Evolutionary conservation across 23 red algal genomes (phyloP), one percentile per base, ranked within the genome.

Genomic region (Agarophyton chilense): DNA sequence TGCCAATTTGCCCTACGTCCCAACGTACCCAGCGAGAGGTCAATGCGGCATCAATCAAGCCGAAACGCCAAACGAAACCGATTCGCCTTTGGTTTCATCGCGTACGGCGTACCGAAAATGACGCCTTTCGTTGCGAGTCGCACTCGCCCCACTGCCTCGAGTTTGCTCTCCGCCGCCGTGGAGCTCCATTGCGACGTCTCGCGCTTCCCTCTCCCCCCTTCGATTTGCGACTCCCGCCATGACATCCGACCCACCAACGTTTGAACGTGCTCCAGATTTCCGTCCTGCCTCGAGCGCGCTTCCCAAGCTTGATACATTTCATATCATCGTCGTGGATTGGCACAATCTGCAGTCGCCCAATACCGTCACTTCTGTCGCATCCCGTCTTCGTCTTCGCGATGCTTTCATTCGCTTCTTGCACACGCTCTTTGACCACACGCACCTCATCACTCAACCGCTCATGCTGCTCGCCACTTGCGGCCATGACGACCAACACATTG

Each of bases 241-340:
- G 61, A 39, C 25, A 35, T 66, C 13, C 17, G 25, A 39, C 29
- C 61, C 29, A 39, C 10, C 64, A 10, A 16, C 38, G 34, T 21
- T 1, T 18, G 64, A 6, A 6, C 38, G 34, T 18, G 64, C 64
- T 7, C 64, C 64, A 3, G 64, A 70, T n/a, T 70, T 70, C 38
- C 34, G 61, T 35, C 31, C 61, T 2, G 61, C 61, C 5, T 66
- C 61, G 10, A n/a, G 28, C 4, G 61, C 61, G 10, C 5, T 39
- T 12, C 6, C 61, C 5, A 39, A 33, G 10, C 25, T 39, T n/a
- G 61, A 39, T 12, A 39, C 35, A 10, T 43, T 45, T 21, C 68
- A 74, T 18, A 47, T 74, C 43, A 16, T 74, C 4, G 14, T 74
- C n/a, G 40, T 74, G n/a, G 68, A 74, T 19, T 74, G 68, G 68